phyloP scores from a whole-genome alignment of 768 basidiomycete species.

The Inosperma sp. region DNA sequence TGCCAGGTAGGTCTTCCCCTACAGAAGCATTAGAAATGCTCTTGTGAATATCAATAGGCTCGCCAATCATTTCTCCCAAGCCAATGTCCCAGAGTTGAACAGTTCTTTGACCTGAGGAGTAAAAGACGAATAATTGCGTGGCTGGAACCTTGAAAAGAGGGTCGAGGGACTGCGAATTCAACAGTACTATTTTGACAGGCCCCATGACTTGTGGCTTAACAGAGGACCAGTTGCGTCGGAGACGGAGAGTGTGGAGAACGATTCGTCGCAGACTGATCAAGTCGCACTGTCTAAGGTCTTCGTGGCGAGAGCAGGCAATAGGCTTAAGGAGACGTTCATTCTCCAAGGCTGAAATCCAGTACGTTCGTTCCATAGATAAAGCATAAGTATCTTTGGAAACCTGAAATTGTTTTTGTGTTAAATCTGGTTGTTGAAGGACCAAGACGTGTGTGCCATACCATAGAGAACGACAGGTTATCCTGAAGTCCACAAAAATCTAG shows the following conservation, averaged over 20 bases:
- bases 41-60: constrained; percentile 13
- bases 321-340: constrained; percentile 21
- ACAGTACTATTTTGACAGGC: constrained; percentile 14
- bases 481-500: constrained; percentile 18
- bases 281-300: constrained; percentile 22
- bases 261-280: constrained; percentile 21
- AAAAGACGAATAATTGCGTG: constrained; percentile 23
- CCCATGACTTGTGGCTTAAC: constrained; percentile 18
- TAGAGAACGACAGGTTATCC: constrained; percentile 22
- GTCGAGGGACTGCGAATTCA: constrained; percentile 18
- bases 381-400: constrained; percentile 18
- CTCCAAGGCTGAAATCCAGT: constrained; percentile 28
- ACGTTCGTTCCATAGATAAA: constrained; percentile 22
- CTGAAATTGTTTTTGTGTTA: constrained; percentile 9
- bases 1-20: constrained; percentile 22
- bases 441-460: constrained; percentile 11
- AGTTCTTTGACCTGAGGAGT: constrained; percentile 16
- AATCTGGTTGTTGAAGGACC: not conserved
- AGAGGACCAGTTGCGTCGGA: constrained; percentile 27
- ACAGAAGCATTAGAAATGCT: constrained; percentile 26
- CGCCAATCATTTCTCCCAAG: constrained; percentile 11
- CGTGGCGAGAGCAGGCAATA: constrained; percentile 27
- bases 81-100: constrained; percentile 20
- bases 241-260: constrained; percentile 25
- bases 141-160: constrained; percentile 28